Conservation (phyloP, 805 yeast species). For the Saccharomycopsis olivae region DNA sequence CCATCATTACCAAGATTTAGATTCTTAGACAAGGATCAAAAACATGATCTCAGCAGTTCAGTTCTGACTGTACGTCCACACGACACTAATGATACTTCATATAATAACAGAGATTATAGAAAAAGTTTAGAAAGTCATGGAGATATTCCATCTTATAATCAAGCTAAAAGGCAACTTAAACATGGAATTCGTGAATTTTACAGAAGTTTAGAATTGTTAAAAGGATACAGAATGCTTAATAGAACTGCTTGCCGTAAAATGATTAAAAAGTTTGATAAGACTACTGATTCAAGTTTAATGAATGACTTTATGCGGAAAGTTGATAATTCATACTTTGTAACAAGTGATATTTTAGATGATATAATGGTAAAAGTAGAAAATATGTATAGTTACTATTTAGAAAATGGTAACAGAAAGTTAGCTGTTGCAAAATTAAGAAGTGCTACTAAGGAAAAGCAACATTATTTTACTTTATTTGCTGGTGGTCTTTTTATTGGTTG, state of each 20-base stretch:
- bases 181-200: slow-evolving; percentile 63
- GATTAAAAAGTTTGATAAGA: slow-evolving; percentile 83
- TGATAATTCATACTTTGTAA: slow-evolving; percentile 45
- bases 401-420: slow-evolving; percentile 56
- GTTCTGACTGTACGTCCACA: neutral
- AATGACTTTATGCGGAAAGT: slow-evolving; percentile 46
- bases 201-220: slow-evolving; percentile 57
- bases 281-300: slow-evolving; percentile 36
- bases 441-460: slow-evolving; percentile 27
- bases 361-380: slow-evolving; percentile 56
- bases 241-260: slow-evolving; percentile 85
- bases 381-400: slow-evolving; percentile 53
- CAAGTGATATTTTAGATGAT: slow-evolving; percentile 58
- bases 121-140: slow-evolving; percentile 26
- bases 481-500: slow-evolving; percentile 66
- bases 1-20: slow-evolving; percentile 32
- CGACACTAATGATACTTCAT: slow-evolving; percentile 21
- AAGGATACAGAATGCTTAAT: slow-evolving; percentile 65
- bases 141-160: slow-evolving; percentile 38
- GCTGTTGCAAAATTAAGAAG: slow-evolving; percentile 59
- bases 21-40: slow-evolving; percentile 20
- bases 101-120: slow-evolving; percentile 39
- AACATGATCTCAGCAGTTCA: neutral
- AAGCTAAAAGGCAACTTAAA: slow-evolving; percentile 59
- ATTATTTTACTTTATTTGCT: slow-evolving; percentile 34